phyloP scores from a whole-genome alignment of 139 green algal species.

The Chlamydomonas incerta region DNA sequence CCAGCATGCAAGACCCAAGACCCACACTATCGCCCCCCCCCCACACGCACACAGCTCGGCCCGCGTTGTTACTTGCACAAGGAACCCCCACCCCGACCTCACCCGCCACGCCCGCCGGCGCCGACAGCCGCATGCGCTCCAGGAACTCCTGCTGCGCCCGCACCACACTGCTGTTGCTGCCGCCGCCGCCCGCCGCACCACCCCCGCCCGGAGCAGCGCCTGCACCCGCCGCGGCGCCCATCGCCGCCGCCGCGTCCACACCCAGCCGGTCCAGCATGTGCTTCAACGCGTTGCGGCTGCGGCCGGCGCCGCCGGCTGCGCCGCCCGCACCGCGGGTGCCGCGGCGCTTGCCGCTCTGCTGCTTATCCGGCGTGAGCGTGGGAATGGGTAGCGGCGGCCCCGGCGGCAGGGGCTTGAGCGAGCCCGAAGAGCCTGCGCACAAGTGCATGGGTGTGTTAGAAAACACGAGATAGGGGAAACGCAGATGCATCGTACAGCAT shows the following conservation, averaged over 20 bases:
- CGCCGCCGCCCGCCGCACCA: neutral
- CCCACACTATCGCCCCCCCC: too few relatives aligned
- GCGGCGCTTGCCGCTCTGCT: conserved; percentile 18
- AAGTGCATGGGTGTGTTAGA: too few relatives aligned
- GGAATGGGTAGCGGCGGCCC: neutral
- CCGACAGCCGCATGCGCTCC: conserved; percentile 30
- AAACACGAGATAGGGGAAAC: too few relatives aligned
- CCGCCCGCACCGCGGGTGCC: neutral
- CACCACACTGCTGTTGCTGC: conserved; percentile 2
- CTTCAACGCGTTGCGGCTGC: conserved; percentile 48
- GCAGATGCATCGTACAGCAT: too few relatives aligned
- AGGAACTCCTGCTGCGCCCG: conserved; percentile 39
- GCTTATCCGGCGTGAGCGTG: conserved; percentile 2
- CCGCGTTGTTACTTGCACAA: too few relatives aligned
- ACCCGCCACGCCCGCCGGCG: neutral
- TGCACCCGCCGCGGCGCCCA: neutral
- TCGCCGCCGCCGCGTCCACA: conserved; percentile 21
- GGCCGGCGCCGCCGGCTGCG: neutral
- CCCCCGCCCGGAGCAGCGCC: too few relatives aligned
- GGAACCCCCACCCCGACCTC: too few relatives aligned
- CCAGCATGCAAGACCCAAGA: too few relatives aligned
- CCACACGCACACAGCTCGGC: too few relatives aligned
- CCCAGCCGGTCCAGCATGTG: conserved; percentile 54
- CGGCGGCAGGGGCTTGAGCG: conserved; percentile 2
- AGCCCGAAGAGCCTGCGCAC: neutral